A percentile compares a stretch with the other conserved stretches of the same genome.
Evolutionary conservation across 176 grass and related monocot species (phyloP).

Genomic region (Phoenix dactylifera): DNA sequence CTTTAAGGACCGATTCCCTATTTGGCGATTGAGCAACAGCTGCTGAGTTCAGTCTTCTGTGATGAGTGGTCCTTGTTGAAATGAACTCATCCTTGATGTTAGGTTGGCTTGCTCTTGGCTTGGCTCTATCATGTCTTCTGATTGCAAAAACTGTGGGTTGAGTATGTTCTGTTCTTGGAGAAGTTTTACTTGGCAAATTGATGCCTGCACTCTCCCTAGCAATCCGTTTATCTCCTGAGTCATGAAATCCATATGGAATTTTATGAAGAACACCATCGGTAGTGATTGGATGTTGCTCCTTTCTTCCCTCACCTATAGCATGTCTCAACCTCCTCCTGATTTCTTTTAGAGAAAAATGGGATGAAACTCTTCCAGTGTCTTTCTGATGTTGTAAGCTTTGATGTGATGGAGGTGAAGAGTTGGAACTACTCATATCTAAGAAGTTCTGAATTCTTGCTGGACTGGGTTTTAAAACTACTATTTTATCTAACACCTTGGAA

Average conservation of each 20-base stretch:
- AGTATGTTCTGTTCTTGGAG: slow-evolving; percentile 26
- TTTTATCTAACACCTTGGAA: slow-evolving; percentile 50
- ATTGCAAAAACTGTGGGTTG: slow-evolving; percentile 25
- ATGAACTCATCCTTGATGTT: slow-evolving; percentile 33
- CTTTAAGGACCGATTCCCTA: slow-evolving; percentile 38
- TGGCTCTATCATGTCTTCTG: slow-evolving; percentile 8
- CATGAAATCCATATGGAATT: no score
- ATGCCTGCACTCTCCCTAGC: slow-evolving; percentile 28
- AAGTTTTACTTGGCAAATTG: slow-evolving; percentile 36
- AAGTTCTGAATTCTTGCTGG: slow-evolving; percentile 2
- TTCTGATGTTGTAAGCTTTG: no score
- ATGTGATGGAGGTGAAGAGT: no score
- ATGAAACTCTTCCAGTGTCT: background rate
- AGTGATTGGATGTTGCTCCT: slow-evolving; percentile 12
- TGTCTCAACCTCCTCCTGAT: slow-evolving; percentile 9
- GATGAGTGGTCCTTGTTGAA: slow-evolving; percentile 11
- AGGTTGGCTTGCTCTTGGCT: slow-evolving; percentile 27
- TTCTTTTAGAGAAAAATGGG: slow-evolving; percentile 13
- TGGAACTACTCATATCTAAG: background rate
- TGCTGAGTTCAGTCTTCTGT: no score
- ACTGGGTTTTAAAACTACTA: slow-evolving; percentile 80
- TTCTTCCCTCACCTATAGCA: slow-evolving; percentile 4
- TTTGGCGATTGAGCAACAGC: no score
- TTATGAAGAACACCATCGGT: background rate
- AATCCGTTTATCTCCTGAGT: slow-evolving; percentile 5